Percentiles rank a stretch among this genome's conserved stretches.
Conservation (phyloP, 2,329 filamentous ascomycete species). For the Colletotrichum orbiculare region DNA sequence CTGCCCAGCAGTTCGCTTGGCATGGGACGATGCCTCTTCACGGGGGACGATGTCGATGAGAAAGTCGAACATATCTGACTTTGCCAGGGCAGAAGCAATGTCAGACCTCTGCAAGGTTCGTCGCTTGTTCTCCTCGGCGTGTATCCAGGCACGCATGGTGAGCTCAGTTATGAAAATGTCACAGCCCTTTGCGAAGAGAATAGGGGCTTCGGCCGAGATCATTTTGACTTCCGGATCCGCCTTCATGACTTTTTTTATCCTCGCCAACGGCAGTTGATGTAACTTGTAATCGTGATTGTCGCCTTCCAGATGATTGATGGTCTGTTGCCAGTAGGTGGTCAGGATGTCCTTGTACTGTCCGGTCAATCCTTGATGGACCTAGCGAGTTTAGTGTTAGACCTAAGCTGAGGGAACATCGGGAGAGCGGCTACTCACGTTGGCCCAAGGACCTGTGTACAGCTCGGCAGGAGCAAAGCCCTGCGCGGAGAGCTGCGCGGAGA, state of each 20-base stretch:
- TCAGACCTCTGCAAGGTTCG: conserved; percentile 95
- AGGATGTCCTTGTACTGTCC: conserved; percentile 96
- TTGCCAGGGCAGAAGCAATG: conserved; percentile 93
- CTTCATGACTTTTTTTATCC: conserved; percentile 99
- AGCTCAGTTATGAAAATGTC: conserved; percentile 99
- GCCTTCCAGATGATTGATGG: conserved; percentile 92
- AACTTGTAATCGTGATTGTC: conserved; percentile 99
- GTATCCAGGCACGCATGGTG: conserved; percentile 99
- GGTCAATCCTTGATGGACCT: conserved; percentile 95
- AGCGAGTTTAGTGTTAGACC: conserved; percentile 24
- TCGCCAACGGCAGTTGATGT: conserved; percentile 94
- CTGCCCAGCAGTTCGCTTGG: conserved; percentile 77
- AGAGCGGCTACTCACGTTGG: conserved; percentile 74
- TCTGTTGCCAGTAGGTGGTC: conserved; percentile 99
- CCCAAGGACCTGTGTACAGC: conserved; percentile 93
- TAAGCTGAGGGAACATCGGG: background rate
- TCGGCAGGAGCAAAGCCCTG: conserved; percentile 93
- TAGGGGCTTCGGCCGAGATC: conserved; percentile 98
- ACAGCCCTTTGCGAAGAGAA: conserved; percentile 97
- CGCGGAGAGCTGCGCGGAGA: conserved; percentile 74
- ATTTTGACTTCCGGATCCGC: conserved; percentile 99
- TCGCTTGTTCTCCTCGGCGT: conserved; percentile 98
- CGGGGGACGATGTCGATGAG: conserved; percentile 98
- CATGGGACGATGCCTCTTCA: conserved; percentile 88
- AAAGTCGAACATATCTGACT: conserved; percentile 99